phyloP scores from a whole-genome alignment of 164 flowering plant genomes.

The Kingdonia uniflora region DNA sequence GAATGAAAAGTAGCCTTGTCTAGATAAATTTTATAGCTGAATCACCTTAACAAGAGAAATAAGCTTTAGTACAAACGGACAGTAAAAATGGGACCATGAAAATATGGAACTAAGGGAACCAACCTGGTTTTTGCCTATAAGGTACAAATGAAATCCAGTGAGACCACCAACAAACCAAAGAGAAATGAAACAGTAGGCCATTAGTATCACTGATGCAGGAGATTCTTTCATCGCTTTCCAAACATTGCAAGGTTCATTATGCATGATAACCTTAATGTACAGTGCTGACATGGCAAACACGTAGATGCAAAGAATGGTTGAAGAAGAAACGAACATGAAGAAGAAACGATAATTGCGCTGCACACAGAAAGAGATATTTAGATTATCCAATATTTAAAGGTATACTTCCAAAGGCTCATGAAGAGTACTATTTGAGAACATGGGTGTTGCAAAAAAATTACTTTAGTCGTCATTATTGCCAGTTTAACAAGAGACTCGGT shows the following conservation, averaged over 20 bases:
- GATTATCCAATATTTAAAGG: background rate
- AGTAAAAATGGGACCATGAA: background rate
- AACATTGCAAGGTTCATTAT: slow-evolving; percentile 46
- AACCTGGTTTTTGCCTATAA: slow-evolving; percentile 39
- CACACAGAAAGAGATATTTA: slow-evolving; percentile 19
- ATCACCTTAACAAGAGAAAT: background rate
- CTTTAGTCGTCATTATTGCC: too few relatives aligned
- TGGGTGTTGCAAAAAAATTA: too few relatives aligned
- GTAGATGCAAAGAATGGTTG: slow-evolving; percentile 85
- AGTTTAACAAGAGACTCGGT: too few relatives aligned
- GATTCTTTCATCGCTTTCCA: slow-evolving; percentile 89
- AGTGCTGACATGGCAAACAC: slow-evolving; percentile 80
- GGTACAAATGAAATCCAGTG: too few relatives aligned
- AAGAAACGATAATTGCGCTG: slow-evolving; percentile 97
- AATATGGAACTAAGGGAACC: slow-evolving; percentile 11
- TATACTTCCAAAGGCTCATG: too few relatives aligned
- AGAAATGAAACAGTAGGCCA: slow-evolving; percentile 77
- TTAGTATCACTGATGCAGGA: slow-evolving; percentile 73
- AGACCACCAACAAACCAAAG: slow-evolving; percentile 79
- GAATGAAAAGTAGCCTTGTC: too few relatives aligned
- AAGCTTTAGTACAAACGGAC: background rate
- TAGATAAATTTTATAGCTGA: too few relatives aligned
- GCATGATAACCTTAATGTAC: slow-evolving; percentile 82
- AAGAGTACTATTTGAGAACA: too few relatives aligned
- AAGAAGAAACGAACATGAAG: slow-evolving; percentile 80